Base-by-base conservation (phyloP, 345 rosid genomes). In the Cardamine occulta region DNA sequence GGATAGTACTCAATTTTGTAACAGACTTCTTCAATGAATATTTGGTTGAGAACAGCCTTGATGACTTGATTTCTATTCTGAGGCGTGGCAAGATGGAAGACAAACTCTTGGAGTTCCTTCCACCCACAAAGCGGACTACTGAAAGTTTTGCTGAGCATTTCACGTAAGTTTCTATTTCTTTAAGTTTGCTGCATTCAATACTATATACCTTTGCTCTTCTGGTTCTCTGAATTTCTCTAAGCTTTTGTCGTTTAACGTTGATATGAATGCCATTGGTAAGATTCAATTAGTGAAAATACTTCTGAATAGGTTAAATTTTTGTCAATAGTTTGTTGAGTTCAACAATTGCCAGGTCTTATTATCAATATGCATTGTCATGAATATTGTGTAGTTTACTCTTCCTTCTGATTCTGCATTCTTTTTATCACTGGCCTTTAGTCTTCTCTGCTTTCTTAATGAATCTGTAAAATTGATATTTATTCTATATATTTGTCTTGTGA, bases 11-110 rank as follows among this genome's bases (percentile, higher is more conserved):
- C 73, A 75, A 90, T 29, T 95, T 95, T 60, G 82, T 90, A 24
- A 95, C 99, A 5, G 96, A 93, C 86, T 96, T 96, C 85, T 96
- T 93, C 84, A 96, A 87, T 85, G 98, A 88, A 64, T 93, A 93
- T 76, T 86, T 93, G 82, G 89, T 93, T 75, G 98, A 89, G 80
- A 93, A 96, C 70, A 88, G 89, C 80, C 91, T 96, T 72, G 98
- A 93, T 72, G 98, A 96, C 81, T 83, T 93, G 86, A 96, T 93
- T 70, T 61, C 93, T 29, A 88, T 96, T 64, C 84, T 96, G 80
- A 96, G 92, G 79, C 88, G 97, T 75, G 98, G 97, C 44, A 96
- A 96, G 66, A 88, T 90, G 86, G 99, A 96, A 71, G 98, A 96
- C 67, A 86, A 89, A 70, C 94, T 96, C 42, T 67, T 96, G 70